Evolutionary conservation across 2,329 filamentous ascomycete genomes (phyloP), one percentile per base, ranked within the genome.

Genomic region (Fusarium chuoi): DNA sequence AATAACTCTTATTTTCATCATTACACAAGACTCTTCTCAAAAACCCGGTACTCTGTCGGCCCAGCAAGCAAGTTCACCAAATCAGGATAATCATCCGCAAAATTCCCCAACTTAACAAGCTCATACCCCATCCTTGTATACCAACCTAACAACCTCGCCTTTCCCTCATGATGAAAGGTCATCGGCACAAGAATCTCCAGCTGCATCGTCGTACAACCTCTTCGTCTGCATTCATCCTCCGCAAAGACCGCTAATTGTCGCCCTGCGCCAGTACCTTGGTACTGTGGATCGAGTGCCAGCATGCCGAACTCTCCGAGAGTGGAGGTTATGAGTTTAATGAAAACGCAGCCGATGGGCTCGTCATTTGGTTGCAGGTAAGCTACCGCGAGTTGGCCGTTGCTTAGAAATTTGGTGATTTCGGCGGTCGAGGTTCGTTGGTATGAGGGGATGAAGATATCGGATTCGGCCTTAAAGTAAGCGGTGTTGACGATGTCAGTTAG

Each of bases 101-200:
- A 82, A 20, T 71, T 66, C 1, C 72, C 78, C n/a, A 81, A 28
- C 36, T 71, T 78, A 1, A 80, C 71, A 28, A 77, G 24, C 30
- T 59, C 36, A 48, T 82, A 81, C 1, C 79, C 80, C 71, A 81
- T 66, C 6, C 80, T 68, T 9, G 39, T 51, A 45, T 81, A 81
- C 80, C 80, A 81, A 0, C 63, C 71, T 52, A 77, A 52, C 67
- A 79, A 62, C 30, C 78, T 77, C 6, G 68, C 66, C 44, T 82
- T 82, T 3, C 74, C 66, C 1, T 73, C 68, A 56, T 82, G 78
- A 30, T 62, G 72, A 26, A 77, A 79, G 3, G 63, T 75, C 28
- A 66, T 77, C 3, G 79, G 79, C 3, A 78, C 65, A 10, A 82
- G 69, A 20, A 81, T 49, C 46, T 81, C 79, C 0, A 81, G 68